These are phyloP conservation scores for Amauroascus niger DNA, from an alignment of 2,329 filamentous ascomycete genomes.

Conservation along the genomic window DNA sequence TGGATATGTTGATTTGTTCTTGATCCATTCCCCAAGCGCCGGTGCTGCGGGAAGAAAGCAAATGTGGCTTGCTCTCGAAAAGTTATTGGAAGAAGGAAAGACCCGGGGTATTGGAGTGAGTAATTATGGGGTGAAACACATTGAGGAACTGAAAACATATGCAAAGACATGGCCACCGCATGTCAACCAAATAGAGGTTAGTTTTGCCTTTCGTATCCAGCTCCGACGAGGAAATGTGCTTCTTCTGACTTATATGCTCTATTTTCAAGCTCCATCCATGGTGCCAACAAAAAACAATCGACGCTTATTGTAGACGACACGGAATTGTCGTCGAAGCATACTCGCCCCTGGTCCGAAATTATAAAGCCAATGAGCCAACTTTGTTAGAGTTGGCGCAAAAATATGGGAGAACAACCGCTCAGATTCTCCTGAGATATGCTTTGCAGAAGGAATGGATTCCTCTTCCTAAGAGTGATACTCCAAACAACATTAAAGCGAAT, in stretches of 20 bases:
- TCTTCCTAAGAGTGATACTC: constrained; percentile 63
- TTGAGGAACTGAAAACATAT: constrained; percentile 58
- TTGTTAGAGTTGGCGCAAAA: constrained; percentile 58
- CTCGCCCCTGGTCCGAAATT: constrained; percentile 51
- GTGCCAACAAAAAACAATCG: constrained; percentile 55
- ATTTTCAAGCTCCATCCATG: constrained; percentile 56
- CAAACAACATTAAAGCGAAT: constrained; percentile 58
- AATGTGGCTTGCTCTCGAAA: constrained; percentile 59
- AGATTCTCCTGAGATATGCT: constrained; percentile 71
- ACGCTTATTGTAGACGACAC: constrained; percentile 45
- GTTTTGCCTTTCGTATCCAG: neutral
- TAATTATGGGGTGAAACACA: constrained; percentile 59
- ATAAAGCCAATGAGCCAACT: constrained; percentile 59
- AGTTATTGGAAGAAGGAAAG: constrained; percentile 49
- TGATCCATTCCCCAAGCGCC: constrained; percentile 56
- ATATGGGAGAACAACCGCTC: constrained; percentile 62
- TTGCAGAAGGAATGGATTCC: constrained; percentile 68
- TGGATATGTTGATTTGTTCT: constrained; percentile 61
- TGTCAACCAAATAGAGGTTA: constrained; percentile 64
- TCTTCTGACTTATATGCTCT: constrained; percentile 3
- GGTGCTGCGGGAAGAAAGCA: constrained; percentile 48
- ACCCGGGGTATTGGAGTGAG: constrained; percentile 60
- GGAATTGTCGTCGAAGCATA: constrained; percentile 48
- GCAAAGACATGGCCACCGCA: constrained; percentile 60
- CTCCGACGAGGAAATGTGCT: neutral